Conservation (phyloP, 345 rosid species). For the Hypericum androsaemum region DNA sequence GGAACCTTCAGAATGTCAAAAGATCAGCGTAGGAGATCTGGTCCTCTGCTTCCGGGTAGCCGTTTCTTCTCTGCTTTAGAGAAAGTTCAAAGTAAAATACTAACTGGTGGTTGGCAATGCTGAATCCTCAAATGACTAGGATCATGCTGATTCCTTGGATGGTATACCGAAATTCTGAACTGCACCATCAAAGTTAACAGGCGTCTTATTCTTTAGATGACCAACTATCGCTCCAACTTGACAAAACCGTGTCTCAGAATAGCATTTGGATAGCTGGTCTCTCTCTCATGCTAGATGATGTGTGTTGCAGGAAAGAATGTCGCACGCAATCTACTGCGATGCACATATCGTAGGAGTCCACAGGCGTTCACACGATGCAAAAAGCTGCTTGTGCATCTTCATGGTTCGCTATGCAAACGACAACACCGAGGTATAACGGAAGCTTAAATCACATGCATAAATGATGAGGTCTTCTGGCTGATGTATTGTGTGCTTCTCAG, state of each 20-base stretch:
- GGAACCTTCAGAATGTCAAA: slow-evolving; percentile 68
- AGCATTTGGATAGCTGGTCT: too few relatives aligned
- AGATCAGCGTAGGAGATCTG: slow-evolving; percentile 53
- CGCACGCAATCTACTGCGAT: slow-evolving; percentile 54
- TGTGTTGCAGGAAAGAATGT: slow-evolving; percentile 48
- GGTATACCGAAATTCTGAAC: too few relatives aligned
- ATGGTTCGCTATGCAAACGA: slow-evolving; percentile 47
- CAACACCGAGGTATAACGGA: slow-evolving; percentile 32
- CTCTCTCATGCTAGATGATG: too few relatives aligned
- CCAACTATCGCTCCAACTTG: too few relatives aligned
- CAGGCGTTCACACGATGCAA: slow-evolving; percentile 40
- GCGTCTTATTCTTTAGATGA: too few relatives aligned
- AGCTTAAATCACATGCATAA: too few relatives aligned
- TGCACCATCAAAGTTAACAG: too few relatives aligned
- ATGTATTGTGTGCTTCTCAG: too few relatives aligned
- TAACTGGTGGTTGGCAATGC: neutral
- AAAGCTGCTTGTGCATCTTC: slow-evolving; percentile 49
- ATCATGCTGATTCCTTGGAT: too few relatives aligned
- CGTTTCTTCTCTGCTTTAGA: slow-evolving; percentile 3
- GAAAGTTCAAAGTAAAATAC: neutral
- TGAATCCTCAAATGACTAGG: too few relatives aligned
- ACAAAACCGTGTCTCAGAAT: too few relatives aligned
- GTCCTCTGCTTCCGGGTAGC: slow-evolving; percentile 68
- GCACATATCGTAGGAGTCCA: slow-evolving; percentile 48
- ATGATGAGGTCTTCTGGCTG: too few relatives aligned